Evolutionary conservation across 768 basidiomycete species (phyloP), one percentile per base, ranked within the genome.

Genomic region (Holtermannia corniformis): DNA sequence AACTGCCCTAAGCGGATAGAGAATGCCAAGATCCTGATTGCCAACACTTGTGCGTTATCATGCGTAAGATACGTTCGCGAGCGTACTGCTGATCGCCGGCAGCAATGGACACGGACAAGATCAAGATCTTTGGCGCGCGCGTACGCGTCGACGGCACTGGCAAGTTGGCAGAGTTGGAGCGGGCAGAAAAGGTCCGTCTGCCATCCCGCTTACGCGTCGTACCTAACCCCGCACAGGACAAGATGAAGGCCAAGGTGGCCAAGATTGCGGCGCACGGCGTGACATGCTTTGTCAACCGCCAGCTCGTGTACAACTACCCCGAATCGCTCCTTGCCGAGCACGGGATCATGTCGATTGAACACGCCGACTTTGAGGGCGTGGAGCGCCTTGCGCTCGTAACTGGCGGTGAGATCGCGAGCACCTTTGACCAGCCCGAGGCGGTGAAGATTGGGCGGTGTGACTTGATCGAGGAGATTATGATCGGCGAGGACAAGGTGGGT

Each of bases 81-180:
- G 22, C 16, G 20, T 37, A 23, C 47, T 28, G 19, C 22, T n/a
- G n/a, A n/a, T n/a, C 49, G 49, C 41, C n/a, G 27, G 11, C 59
- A 92, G 91, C 95, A 2, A 97, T 97, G 95, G 95, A 99, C 75
- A 99, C 95, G 23, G 95, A 99, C 76, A 99, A 99, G 74, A 95
- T 97, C 78, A 99, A 99, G 76, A 85, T 99, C 56, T 99, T 99
- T 57, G 95, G 95, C 41, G 93, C 95, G 0, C 80, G 90, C 32
- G 83, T 97, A 57, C 89, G 91, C 74, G 95, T 97, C 4, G 93
- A 96, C 64, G 79, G 87, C 44, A 93, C 95, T 2, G 87, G 92
- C 49, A 96, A 99, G 75, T 81, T 99, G 5, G 95, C 95, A 5
- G 95, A 99, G 73, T 82, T 99, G 16, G 95, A 99, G 73, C 84